Evolutionary conservation across 2,329 filamentous ascomycete genomes (phyloP), one percentile per base, ranked within the genome.

Genomic region (Leptosphaerulina australis): DNA sequence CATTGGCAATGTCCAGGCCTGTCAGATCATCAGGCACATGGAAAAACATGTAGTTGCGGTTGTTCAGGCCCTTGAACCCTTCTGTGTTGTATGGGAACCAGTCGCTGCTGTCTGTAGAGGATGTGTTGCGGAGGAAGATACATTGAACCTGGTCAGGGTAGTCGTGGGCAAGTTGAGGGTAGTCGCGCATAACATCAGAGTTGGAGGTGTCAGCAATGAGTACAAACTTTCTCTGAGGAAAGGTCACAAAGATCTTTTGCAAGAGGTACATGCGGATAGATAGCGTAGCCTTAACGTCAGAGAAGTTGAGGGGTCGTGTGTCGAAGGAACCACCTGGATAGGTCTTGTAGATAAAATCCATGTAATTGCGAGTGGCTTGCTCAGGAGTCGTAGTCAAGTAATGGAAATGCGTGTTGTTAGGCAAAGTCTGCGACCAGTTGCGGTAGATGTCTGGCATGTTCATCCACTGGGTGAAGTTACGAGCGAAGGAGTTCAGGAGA

Each of bases 371-470:
- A 0, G 88, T 90, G 4, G 85, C 81, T 69, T 92, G 88, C 72
- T 91, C 88, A 0, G 88, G 88, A 0, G 88, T 90, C 0, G 88
- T 92, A 0, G 88, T 92, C 15, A 92, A 78, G 73, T 92, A 92
- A 74, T 91, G 88, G 76, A 91, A 92, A 69, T 91, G 88, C 55
- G 86, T 78, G 50, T 58, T 58, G 63, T 89, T 81, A 0, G 83
- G 81, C 11, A 90, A 77, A 17, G 79, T 82, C n/a, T 74, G 74
- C 1, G 82, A 85, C 88, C 88, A 91, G 64, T 90, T 89, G 58
- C 85, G 83, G 68, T 90, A 92, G 58, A 91, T 86, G 2, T 85
- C 79, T 0, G 88, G 88, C 89, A 92, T 92, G 72, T 91, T 87
- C 78, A 87, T 78, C 88, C 88, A 92, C 0, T 83, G 79, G 0